phyloP scores from a whole-genome alignment of 805 yeast genomes.

The Pichia eremophila region DNA sequence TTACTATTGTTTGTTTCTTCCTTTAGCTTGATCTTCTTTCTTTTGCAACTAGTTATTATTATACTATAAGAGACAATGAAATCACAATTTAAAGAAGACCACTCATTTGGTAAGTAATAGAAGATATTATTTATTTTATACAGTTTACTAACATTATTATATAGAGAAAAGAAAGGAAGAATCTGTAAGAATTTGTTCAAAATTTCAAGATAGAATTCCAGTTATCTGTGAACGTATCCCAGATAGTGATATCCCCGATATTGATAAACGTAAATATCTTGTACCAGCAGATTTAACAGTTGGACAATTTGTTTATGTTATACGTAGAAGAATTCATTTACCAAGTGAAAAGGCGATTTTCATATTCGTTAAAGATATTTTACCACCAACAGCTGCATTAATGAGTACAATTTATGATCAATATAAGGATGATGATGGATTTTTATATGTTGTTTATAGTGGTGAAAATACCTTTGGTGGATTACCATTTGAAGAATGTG shows the following conservation, averaged over 20 bases:
- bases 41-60: too few relatives aligned
- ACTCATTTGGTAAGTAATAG: conserved; percentile 69
- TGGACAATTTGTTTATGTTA: conserved; percentile 96
- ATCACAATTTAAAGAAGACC: conserved; percentile 91
- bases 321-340: conserved; percentile 89
- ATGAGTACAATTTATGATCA: conserved; percentile 94
- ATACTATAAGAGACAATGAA: conserved; percentile 41
- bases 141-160: background rate
- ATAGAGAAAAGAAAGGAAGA: conserved; percentile 89
- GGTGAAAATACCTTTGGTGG: conserved; percentile 96
- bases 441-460: conserved; percentile 87
- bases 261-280: conserved; percentile 93
- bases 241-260: conserved; percentile 90
- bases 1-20: too few relatives aligned
- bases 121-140: background rate
- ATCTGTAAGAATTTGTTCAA: conserved; percentile 80
- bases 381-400: conserved; percentile 96
- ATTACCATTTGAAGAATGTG: conserved; percentile 9
- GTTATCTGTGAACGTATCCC: conserved; percentile 97
- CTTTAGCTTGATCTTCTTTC: too few relatives aligned
- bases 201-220: conserved; percentile 88
- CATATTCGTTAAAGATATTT: conserved; percentile 90
- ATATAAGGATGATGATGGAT: conserved; percentile 96
- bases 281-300: conserved; percentile 95
- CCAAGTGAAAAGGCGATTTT: conserved; percentile 98